Evolutionary conservation across 208 protist species (phyloP), one percentile per base, ranked within the genome.

Genomic region (Herpetomonas tarakana): DNA sequence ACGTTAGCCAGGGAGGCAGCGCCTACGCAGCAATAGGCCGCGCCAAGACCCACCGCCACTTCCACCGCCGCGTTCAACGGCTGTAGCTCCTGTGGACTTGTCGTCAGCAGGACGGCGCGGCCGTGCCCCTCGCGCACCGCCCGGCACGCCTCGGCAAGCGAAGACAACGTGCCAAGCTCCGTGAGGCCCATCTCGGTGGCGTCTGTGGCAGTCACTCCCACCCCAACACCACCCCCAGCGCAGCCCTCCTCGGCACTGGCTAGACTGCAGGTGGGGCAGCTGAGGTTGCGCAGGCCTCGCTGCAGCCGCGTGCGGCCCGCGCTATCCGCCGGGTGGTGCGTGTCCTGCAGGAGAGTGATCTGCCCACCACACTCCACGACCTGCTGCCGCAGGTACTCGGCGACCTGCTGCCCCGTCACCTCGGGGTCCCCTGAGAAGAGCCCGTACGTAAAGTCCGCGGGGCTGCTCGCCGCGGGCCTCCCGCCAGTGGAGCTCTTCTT

Each of bases 311-410:
- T 74, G 16, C 72, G 56, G 7, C 76, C 84, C 12, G 62, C 65
- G 2, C 38, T 45, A 57, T 94, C 81, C 27, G 66, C 62, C 11
- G 66, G 50, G 29, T 54, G 61, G 58, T 94, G 88, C 4, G 81
- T 88, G 67, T 94, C 82, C 62, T 89, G 77, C 1, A 94, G 28
- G 35, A 81, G 80, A 25, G 71, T 65, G 30, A 94, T 52, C 30
- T 76, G 59, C 38, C 74, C 71, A 0, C 74, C 52, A 24, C 54
- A 46, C 26, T 63, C 62, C 41, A 65, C 62, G 19, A 90, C 39
- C 58, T 92, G 88, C 58, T 92, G 77, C 26, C 71, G 68, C 18
- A 92, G 27, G 68, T 91, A 90, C 57, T 83, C 77, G 18, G 78
- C 68, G 22, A 94, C 39, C 67, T 94, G 88, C 47, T 75, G 66